Evolutionary conservation across 495 filamentous ascomycete species (phyloP).

Genomic region (Aspergillus ellipticus): DNA sequence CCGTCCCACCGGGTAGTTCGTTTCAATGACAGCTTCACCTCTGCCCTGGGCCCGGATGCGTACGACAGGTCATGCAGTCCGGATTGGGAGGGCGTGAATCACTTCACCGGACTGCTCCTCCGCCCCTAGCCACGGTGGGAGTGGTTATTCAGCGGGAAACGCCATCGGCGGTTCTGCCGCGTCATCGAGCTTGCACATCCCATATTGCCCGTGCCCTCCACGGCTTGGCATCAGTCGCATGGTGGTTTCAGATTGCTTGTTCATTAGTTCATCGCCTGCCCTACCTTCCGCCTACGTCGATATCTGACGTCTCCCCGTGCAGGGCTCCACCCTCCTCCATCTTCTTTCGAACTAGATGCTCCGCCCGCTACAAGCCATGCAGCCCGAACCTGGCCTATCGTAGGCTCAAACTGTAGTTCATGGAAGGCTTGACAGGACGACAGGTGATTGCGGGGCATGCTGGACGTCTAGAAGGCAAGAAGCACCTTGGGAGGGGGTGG

Average conservation of each 20-base stretch:
- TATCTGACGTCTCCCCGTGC: not conserved
- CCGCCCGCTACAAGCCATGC: not conserved
- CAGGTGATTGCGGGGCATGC: not conserved
- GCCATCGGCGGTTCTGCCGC: constrained; percentile 4
- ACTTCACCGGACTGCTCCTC: no score
- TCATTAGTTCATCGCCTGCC: not conserved
- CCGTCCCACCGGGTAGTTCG: not conserved
- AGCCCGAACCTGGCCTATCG: not conserved
- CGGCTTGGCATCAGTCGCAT: constrained; percentile 9
- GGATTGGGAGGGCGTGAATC: no score
- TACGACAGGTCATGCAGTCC: no score
- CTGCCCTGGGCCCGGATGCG: no score
- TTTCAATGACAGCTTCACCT: not conserved
- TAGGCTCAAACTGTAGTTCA: not conserved
- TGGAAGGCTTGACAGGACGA: not conserved
- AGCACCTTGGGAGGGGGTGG: not conserved
- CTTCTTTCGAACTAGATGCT: constrained; percentile 1
- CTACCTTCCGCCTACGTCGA: not conserved
- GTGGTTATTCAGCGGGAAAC: not conserved
- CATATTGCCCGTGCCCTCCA: constrained; percentile 2
- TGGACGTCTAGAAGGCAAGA: not conserved
- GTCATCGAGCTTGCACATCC: constrained; percentile 13
- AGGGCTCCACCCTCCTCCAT: not conserved
- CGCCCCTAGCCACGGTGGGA: no score
- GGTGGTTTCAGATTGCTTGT: constrained; percentile 9